Conservation (phyloP, 2,329 filamentous ascomycete species). For the Salinomyces thailandicus region DNA sequence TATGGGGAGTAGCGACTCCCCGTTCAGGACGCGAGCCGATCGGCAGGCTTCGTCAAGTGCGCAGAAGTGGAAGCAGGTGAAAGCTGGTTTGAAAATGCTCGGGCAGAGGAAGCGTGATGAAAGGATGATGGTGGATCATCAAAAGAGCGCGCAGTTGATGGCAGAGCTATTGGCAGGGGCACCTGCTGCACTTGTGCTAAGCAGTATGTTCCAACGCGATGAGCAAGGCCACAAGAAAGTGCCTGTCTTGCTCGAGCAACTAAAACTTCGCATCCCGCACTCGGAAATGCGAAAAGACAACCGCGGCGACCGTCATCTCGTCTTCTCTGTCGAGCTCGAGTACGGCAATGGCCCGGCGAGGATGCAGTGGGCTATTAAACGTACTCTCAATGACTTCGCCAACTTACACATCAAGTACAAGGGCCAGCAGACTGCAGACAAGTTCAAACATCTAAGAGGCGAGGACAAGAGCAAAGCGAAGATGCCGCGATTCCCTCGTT, state of each 20-base stretch:
- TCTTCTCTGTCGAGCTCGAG: conserved; percentile 86
- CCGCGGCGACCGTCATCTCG: conserved; percentile 57
- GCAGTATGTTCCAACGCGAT: conserved; percentile 95
- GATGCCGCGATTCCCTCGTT: conserved; percentile 81
- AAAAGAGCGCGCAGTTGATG: conserved; percentile 92
- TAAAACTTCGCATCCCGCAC: conserved; percentile 79
- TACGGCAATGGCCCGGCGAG: conserved; percentile 91
- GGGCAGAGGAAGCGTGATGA: conserved; percentile 74
- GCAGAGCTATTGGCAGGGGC: conserved; percentile 87
- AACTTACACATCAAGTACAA: conserved; percentile 94
- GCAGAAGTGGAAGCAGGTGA: conserved; percentile 86
- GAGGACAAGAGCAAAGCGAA: conserved; percentile 59
- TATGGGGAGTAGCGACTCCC: conserved; percentile 30
- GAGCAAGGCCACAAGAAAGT: conserved; percentile 93
- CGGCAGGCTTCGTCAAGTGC: conserved; percentile 44
- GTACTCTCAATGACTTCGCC: conserved; percentile 79
- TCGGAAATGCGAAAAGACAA: conserved; percentile 57
- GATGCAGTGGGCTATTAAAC: conserved; percentile 91
- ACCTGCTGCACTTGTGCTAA: conserved; percentile 84
- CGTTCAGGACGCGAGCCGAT: conserved; percentile 35
- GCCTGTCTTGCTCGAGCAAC: conserved; percentile 85
- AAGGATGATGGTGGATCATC: conserved; percentile 76
- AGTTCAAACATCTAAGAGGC: conserved; percentile 60
- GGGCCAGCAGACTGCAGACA: conserved; percentile 71
- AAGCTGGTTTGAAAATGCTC: conserved; percentile 72